Evolutionary conservation across 2,329 filamentous ascomycete genomes (phyloP).

Genomic region (Pseudohalonectria lignicola): DNA sequence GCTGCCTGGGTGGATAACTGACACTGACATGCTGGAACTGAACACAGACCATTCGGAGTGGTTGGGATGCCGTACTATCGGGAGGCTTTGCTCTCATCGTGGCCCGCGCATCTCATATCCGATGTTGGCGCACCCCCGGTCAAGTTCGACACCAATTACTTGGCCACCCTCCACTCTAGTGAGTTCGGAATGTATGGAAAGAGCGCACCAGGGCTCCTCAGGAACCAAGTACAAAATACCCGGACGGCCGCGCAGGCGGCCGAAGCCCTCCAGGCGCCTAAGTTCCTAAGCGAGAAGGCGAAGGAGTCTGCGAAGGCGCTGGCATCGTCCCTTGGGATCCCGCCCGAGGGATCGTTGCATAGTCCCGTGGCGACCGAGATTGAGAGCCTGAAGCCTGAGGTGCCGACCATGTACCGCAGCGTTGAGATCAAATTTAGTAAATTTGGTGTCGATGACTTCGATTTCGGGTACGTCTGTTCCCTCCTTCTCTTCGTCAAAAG

Average conservation of each 20-base stretch:
- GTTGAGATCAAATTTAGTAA: constrained; percentile 99
- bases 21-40: constrained; percentile 8
- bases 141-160: constrained; percentile 60
- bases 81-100: constrained; percentile 76
- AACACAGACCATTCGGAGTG: constrained; percentile 64
- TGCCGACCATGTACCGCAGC: constrained; percentile 80
- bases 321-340: background rate
- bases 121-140: constrained; percentile 76
- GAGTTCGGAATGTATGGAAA: constrained; percentile 72
- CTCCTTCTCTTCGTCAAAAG: background rate
- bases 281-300: constrained; percentile 90
- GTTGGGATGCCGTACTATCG: constrained; percentile 92
- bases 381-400: constrained; percentile 67
- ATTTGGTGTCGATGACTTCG: constrained; percentile 98
- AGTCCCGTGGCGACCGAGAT: constrained; percentile 35
- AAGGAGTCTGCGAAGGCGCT: constrained; percentile 48
- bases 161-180: constrained; percentile 56
- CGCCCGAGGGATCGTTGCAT: background rate
- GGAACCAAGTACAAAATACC: constrained; percentile 78
- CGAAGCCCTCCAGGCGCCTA: constrained; percentile 63
- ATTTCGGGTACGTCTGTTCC: constrained; percentile 61
- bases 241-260: constrained; percentile 49
- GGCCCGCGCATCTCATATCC: constrained; percentile 74
- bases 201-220: constrained; percentile 59
- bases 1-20: background rate